Conservation (phyloP, 345 rosid species). For the Leavenworthia alabamica region DNA sequence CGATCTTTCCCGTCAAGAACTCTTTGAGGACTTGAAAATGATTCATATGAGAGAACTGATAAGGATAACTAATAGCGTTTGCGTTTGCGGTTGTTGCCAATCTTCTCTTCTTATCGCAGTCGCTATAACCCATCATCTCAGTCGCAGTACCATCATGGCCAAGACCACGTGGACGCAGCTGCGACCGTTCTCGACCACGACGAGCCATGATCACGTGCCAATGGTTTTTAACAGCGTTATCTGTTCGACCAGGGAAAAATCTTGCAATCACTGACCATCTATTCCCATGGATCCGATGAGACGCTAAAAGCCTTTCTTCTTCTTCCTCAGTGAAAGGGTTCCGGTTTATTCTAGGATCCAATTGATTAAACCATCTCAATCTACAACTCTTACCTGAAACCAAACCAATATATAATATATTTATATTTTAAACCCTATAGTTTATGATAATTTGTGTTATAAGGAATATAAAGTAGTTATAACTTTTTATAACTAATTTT, state of each 20-base stretch:
- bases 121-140: neutral
- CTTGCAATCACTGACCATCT: slow-evolving; percentile 92
- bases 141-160: slow-evolving; percentile 11
- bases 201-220: slow-evolving; percentile 98
- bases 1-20: slow-evolving; percentile 21
- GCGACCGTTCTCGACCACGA: slow-evolving; percentile 56
- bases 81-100: neutral
- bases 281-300: slow-evolving; percentile 72
- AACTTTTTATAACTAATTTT: neutral
- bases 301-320: slow-evolving; percentile 63
- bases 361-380: slow-evolving; percentile 89
- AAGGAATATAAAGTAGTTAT: neutral
- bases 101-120: neutral
- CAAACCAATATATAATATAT: neutral
- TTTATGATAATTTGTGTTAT: neutral
- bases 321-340: slow-evolving; percentile 75
- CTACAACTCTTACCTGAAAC: slow-evolving; percentile 85
- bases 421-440: neutral
- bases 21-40: slow-evolving; percentile 28
- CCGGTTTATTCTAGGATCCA: slow-evolving; percentile 84
- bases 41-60: slow-evolving; percentile 21
- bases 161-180: slow-evolving; percentile 28
- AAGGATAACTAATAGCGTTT: slow-evolving; percentile 17
- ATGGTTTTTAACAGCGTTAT: slow-evolving; percentile 92
- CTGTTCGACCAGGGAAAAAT: slow-evolving; percentile 82